A percentile compares a stretch with the other conserved stretches of the same genome.
phyloP scores from a whole-genome alignment of 1,284 basidiomycete genomes.

The Ganoderma multipileum region DNA sequence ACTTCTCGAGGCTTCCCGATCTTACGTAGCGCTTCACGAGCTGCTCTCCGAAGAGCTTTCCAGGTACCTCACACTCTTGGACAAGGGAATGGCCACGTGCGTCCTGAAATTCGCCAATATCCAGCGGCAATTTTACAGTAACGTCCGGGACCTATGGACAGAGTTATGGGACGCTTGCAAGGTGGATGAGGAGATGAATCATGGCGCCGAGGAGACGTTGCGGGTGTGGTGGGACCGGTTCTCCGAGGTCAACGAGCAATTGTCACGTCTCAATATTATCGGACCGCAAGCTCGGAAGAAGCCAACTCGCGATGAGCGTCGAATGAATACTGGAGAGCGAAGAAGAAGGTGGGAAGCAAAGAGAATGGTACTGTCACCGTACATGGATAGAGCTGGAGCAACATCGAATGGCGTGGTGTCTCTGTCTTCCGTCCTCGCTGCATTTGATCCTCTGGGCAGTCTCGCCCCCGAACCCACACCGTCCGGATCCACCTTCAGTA shows the following conservation, averaged over 20 bases:
- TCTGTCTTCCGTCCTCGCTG: no score
- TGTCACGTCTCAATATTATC: conserved; percentile 53
- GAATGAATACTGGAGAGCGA: no score
- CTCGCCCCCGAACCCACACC: no score
- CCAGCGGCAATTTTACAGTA: conserved; percentile 65
- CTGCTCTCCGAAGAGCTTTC: conserved; percentile 76
- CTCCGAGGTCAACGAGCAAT: conserved; percentile 61
- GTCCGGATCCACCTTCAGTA: no score
- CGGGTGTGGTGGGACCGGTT: conserved; percentile 71
- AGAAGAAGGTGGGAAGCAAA: no score
- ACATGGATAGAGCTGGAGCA: no score
- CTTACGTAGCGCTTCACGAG: conserved; percentile 74
- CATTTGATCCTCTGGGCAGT: no score
- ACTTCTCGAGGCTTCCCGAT: conserved; percentile 73
- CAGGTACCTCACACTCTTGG: conserved; percentile 60
- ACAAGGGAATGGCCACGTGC: conserved; percentile 59
- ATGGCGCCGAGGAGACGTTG: conserved; percentile 66
- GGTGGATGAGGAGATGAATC: conserved; percentile 75
- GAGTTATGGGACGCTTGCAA: conserved; percentile 79
- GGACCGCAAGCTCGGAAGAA: conserved; percentile 30
- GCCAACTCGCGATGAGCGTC: no score
- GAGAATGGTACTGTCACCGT: no score
- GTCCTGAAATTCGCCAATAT: conserved; percentile 59
- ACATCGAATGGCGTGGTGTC: no score
- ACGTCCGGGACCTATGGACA: conserved; percentile 67